Percentiles rank a stretch among this genome's conserved stretches.
phyloP scores from a whole-genome alignment of 441 rosid genomes.

The Gossypium aridum region DNA sequence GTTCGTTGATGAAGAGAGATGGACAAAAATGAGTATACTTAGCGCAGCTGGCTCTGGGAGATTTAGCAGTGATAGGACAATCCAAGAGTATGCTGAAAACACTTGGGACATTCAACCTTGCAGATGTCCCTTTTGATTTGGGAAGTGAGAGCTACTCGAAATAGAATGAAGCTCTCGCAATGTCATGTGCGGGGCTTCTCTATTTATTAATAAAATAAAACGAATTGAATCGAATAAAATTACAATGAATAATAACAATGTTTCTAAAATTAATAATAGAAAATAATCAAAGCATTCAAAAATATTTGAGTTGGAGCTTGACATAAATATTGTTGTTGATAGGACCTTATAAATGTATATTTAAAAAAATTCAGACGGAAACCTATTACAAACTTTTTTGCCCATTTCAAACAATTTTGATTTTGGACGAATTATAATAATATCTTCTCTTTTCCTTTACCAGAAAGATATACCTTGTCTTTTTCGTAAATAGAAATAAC shows the following conservation, averaged over 20 bases:
- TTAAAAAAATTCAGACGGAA: background rate
- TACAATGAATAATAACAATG: no score
- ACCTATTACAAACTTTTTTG: background rate
- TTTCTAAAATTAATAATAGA: no score
- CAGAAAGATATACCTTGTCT: no score
- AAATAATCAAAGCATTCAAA: no score
- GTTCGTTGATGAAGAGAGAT: slow-evolving; percentile 37
- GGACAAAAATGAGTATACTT: slow-evolving; percentile 47
- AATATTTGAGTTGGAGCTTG: no score
- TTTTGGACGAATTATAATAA: background rate
- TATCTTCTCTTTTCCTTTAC: background rate
- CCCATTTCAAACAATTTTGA: background rate
- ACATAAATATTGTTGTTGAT: no score
- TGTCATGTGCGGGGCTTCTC: no score
- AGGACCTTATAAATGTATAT: no score
- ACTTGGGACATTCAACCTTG: slow-evolving; percentile 42
- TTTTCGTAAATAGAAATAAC: background rate
- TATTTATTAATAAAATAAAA: no score
- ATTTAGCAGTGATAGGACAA: slow-evolving; percentile 48
- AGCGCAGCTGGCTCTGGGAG: slow-evolving; percentile 44
- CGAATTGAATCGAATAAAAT: no score
- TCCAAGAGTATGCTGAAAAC: slow-evolving; percentile 40
- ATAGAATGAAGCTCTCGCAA: no score
- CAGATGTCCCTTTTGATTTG: slow-evolving; percentile 28
- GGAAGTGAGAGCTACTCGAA: background rate